A percentile compares a stretch with the other conserved stretches of the same genome.
These are phyloP conservation scores for Cordyceps pruinosa DNA, from an alignment of 2,329 filamentous ascomycete species.

Conservation along the genomic window DNA sequence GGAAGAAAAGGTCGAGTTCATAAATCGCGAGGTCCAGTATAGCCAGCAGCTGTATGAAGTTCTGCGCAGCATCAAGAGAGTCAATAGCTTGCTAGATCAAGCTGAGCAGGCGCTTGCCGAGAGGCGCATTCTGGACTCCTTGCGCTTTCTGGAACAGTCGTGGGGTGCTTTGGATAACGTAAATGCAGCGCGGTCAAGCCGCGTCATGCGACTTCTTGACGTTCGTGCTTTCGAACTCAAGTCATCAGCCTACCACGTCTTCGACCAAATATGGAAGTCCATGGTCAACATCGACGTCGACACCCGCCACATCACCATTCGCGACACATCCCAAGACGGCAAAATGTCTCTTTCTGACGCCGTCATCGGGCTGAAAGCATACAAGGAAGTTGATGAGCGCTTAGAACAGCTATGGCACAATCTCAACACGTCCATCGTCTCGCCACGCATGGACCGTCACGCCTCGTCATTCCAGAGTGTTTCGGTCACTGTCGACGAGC, in stretches of 20 bases:
- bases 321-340: conserved; percentile 40
- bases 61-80: conserved; percentile 45
- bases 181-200: conserved; percentile 53
- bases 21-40: conserved; percentile 52
- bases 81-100: conserved; percentile 54
- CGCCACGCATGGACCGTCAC: conserved; percentile 48
- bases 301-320: conserved; percentile 49
- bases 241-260: conserved; percentile 56
- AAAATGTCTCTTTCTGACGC: conserved; percentile 48
- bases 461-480: conserved; percentile 32
- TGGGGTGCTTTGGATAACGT: conserved; percentile 53
- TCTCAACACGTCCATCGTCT: conserved; percentile 54
- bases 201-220: conserved; percentile 58
- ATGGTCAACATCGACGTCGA: conserved; percentile 57
- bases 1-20: conserved; percentile 48
- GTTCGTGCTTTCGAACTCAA: conserved; percentile 60
- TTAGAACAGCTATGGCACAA: conserved; percentile 56
- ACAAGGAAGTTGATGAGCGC: conserved; percentile 54
- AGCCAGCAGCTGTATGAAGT: conserved; percentile 48
- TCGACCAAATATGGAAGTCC: conserved; percentile 64
- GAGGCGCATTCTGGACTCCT: conserved; percentile 48
- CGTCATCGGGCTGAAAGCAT: conserved; percentile 49
- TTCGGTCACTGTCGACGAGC: conserved; percentile 32
- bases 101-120: conserved; percentile 53
- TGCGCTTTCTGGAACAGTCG: conserved; percentile 51